Conservation (phyloP, 2,329 filamentous ascomycete species). For the Neofusicoccum laricinum region DNA sequence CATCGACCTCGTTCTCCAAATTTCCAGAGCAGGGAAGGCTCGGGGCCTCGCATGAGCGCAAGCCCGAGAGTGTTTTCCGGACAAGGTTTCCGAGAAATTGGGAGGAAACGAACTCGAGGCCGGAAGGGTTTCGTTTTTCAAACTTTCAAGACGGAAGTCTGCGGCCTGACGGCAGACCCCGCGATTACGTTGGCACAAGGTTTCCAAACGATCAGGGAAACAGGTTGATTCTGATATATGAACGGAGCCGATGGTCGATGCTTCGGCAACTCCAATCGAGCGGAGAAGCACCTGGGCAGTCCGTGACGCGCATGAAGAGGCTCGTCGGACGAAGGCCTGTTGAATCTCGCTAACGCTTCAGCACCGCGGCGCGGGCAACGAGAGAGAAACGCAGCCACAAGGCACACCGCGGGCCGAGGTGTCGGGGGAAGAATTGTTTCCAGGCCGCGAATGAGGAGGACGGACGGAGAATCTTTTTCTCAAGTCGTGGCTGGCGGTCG, state of each 20-base stretch:
- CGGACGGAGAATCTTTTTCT: background rate
- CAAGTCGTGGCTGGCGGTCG: background rate
- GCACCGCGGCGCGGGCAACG: background rate
- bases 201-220: conserved; percentile 13
- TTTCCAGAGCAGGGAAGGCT: background rate
- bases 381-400: background rate
- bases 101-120: background rate
- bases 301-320: conserved; percentile 8
- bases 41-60: conserved; percentile 1
- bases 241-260: background rate
- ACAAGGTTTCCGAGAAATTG: conserved; percentile 1
- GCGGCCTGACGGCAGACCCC: background rate
- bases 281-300: background rate
- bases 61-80: background rate
- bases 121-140: conserved; percentile 13
- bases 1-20: background rate
- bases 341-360: conserved; percentile 11
- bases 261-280: background rate
- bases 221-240: conserved; percentile 12
- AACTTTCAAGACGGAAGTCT: background rate
- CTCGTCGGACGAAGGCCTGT: conserved; percentile 2
- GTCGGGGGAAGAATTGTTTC: background rate
- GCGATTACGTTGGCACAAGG: background rate
- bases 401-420: background rate
- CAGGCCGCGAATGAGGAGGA: conserved; percentile 2